Evolutionary conservation across 2,329 filamentous ascomycete genomes (phyloP).

Genomic region (Pestalotiopsis sp.): DNA sequence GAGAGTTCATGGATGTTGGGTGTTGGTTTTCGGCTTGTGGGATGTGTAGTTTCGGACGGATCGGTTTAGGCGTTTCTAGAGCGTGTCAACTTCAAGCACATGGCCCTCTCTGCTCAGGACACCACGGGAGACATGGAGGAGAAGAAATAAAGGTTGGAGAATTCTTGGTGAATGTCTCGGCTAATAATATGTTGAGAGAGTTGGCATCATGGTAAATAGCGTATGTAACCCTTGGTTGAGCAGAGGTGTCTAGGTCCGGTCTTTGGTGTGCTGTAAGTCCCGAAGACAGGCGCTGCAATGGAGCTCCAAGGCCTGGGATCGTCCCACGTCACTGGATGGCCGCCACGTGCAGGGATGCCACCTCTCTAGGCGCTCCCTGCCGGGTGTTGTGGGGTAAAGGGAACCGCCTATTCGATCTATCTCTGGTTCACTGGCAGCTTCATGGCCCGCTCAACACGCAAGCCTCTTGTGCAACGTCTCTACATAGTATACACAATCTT

Average conservation of each 20-base stretch:
- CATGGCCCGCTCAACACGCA: neutral
- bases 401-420: neutral
- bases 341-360: neutral
- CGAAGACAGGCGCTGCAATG: neutral
- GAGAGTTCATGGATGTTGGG: slow-evolving; percentile 1
- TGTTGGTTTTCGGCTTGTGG: neutral
- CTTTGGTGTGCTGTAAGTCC: neutral
- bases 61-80: neutral
- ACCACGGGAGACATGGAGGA: neutral
- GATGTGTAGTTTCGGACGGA: neutral
- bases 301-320: neutral
- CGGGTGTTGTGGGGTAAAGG: neutral
- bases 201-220: neutral
- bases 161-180: neutral
- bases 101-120: neutral
- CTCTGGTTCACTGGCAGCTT: neutral
- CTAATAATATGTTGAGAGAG: neutral
- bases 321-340: neutral
- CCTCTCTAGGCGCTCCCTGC: neutral
- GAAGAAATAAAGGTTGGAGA: neutral
- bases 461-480: neutral
- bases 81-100: neutral
- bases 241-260: neutral
- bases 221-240: neutral
- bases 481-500: neutral